Conservation (phyloP, 495 filamentous ascomycete genomes). For the Neurospora tetrasperma region DNA sequence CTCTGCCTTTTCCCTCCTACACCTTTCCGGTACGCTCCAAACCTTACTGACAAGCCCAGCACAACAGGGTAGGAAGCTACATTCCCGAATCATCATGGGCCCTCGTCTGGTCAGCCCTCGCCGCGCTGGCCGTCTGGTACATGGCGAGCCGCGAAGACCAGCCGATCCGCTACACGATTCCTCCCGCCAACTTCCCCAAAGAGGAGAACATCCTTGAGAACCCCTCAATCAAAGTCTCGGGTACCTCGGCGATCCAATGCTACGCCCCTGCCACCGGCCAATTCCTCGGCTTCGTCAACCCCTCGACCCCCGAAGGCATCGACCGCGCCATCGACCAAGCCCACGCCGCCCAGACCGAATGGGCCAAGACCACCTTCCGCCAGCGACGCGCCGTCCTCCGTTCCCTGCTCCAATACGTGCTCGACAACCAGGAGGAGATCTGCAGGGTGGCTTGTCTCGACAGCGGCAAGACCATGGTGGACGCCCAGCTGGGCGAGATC, state of each 20-base stretch:
- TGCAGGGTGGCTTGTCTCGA: conserved; percentile 81
- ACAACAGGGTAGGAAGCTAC: background rate
- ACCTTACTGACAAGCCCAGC: too few species aligned
- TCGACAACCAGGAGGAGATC: conserved; percentile 85
- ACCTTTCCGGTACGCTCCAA: too few species aligned
- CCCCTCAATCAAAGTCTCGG: conserved; percentile 42
- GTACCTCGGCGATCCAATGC: conserved; percentile 61
- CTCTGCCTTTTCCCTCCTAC: background rate
- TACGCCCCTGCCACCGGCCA: conserved; percentile 86
- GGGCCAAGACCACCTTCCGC: conserved; percentile 68
- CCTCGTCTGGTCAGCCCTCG: conserved; percentile 18
- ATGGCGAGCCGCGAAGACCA: conserved; percentile 18
- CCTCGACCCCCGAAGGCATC: conserved; percentile 66
- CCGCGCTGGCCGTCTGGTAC: conserved; percentile 20
- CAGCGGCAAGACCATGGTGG: conserved; percentile 93
- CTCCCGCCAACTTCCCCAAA: conserved; percentile 30
- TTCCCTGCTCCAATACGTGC: conserved; percentile 69
- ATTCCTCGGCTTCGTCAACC: conserved; percentile 70
- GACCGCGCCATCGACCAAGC: conserved; percentile 70
- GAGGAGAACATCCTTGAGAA: conserved; percentile 53
- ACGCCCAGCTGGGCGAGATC: conserved; percentile 88
- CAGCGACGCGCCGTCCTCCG: conserved; percentile 72
- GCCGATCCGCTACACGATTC: conserved; percentile 31
- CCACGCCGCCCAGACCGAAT: conserved; percentile 63
- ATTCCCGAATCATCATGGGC: conserved; percentile 8